Percentiles rank a stretch among this genome's conserved stretches.
These are phyloP conservation scores for Xylaria palmicola DNA, from an alignment of 495 filamentous ascomycete species.

Conservation along the genomic window DNA sequence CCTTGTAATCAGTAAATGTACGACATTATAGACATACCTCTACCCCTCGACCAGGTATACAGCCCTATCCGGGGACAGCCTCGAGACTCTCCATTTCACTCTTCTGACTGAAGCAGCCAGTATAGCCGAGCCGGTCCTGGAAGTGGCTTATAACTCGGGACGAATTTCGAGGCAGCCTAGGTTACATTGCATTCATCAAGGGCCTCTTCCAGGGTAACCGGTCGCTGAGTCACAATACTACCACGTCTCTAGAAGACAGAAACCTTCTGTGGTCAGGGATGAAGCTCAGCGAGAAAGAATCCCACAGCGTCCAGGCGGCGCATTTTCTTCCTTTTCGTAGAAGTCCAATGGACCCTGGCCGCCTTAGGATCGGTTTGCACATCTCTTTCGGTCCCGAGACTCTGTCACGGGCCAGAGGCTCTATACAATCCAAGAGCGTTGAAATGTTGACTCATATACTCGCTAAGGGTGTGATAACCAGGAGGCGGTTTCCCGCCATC, in stretches of 20 bases:
- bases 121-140: constrained; percentile 11
- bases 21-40: not conserved
- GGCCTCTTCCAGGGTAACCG: constrained; percentile 1
- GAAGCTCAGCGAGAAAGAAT: not conserved
- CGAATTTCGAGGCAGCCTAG: constrained; percentile 10
- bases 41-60: not conserved
- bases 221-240: constrained; percentile 1
- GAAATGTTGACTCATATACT: not conserved
- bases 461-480: not conserved
- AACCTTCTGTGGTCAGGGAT: constrained; percentile 2
- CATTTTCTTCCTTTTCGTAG: no score
- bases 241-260: constrained; percentile 2
- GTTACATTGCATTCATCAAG: constrained; percentile 15
- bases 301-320: constrained; percentile 4
- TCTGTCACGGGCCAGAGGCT: not conserved
- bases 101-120: not conserved
- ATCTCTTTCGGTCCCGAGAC: constrained; percentile 15
- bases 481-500: not conserved
- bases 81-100: not conserved
- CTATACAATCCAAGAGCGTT: not conserved
- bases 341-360: not conserved
- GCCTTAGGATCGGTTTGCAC: constrained; percentile 1
- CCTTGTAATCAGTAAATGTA: not conserved
- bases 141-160: constrained; percentile 3
- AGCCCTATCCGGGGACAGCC: not conserved